Conservation (phyloP, 352 stramenopile species). For the Phytophthora tubulina region DNA sequence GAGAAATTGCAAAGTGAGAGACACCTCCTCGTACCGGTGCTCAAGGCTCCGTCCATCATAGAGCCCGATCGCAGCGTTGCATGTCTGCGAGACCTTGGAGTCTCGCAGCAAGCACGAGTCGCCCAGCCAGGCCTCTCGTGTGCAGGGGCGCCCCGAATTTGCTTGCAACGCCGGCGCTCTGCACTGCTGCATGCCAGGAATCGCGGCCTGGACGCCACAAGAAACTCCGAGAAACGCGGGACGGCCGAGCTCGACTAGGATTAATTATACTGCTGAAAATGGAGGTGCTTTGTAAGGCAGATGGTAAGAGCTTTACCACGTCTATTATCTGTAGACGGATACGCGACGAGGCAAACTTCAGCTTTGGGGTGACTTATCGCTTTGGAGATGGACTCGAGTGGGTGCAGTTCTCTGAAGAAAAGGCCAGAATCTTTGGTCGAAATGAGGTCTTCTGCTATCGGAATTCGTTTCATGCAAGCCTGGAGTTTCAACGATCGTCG, state of each 20-base stretch:
- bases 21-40: neutral
- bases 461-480: too few relatives aligned
- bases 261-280: conserved; percentile 30
- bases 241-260: neutral
- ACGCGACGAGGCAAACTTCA: conserved; percentile 28
- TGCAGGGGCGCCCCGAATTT: conserved; percentile 6
- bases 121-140: conserved; percentile 4
- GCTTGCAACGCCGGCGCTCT: conserved; percentile 11
- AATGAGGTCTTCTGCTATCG: too few relatives aligned
- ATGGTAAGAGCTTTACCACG: neutral
- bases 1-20: conserved; percentile 43
- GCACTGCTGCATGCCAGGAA: conserved; percentile 8
- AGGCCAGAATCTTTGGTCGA: too few relatives aligned
- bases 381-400: neutral
- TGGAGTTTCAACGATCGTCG: too few relatives aligned
- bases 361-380: neutral
- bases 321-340: conserved; percentile 32
- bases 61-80: conserved; percentile 13
- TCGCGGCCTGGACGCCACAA: conserved; percentile 16
- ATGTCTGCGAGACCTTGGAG: conserved; percentile 29
- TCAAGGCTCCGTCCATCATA: neutral
- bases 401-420: too few relatives aligned
- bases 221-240: conserved; percentile 24
- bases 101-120: conserved; percentile 19
- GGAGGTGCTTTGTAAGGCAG: conserved; percentile 8